phyloP scores from a whole-genome alignment of 2,329 filamentous ascomycete species.

The Hypoxylon sp. region DNA sequence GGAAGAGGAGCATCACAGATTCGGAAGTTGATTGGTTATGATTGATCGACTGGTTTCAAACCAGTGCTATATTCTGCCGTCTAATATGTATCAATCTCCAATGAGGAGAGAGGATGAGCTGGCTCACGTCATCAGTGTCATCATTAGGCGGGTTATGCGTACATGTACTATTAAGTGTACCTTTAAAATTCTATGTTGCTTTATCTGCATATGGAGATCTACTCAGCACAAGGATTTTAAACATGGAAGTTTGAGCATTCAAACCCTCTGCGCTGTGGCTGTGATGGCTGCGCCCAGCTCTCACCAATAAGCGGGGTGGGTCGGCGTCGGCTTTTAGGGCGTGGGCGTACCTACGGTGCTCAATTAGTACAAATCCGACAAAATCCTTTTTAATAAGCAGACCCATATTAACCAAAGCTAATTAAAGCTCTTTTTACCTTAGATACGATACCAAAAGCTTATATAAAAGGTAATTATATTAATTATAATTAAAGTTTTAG shows the following conservation, averaged over 20 bases:
- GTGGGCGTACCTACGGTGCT: background rate
- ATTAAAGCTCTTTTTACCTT: too few relatives aligned
- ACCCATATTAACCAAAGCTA: too few relatives aligned
- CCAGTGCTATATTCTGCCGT: background rate
- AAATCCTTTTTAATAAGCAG: too few relatives aligned
- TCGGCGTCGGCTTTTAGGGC: background rate
- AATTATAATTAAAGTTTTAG: too few relatives aligned
- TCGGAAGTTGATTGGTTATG: background rate
- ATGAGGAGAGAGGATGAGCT: background rate
- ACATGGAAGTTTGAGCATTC: background rate
- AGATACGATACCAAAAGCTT: too few relatives aligned
- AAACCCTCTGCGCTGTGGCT: background rate
- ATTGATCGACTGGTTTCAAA: background rate
- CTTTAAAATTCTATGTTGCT: background rate
- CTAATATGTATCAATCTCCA: background rate
- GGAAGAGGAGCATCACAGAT: slow-evolving; percentile 4
- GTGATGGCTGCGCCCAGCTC: background rate
- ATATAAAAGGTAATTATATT: too few relatives aligned
- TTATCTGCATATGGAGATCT: background rate
- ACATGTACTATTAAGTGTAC: background rate
- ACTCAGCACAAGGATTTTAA: background rate
- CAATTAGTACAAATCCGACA: too few relatives aligned
- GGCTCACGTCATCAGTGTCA: background rate
- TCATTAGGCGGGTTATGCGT: background rate
- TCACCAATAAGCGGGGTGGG: background rate